These are phyloP conservation scores for Hamigera avellanea DNA, from an alignment of 495 filamentous ascomycete species.

Conservation along the genomic window DNA sequence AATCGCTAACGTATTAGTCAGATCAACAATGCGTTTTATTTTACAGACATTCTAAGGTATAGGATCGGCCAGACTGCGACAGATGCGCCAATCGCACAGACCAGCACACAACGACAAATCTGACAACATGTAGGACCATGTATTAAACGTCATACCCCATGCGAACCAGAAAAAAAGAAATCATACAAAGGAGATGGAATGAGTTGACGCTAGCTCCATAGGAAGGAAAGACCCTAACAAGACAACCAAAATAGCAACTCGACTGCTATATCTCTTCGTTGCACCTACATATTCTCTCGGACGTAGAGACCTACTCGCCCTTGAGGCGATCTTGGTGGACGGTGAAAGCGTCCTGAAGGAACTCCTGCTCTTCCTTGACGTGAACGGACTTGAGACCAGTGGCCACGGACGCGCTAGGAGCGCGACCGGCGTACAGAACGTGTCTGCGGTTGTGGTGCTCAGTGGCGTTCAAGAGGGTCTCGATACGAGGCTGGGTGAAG, in stretches of 20 bases:
- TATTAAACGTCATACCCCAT: constrained; percentile 10
- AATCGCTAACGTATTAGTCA: no score
- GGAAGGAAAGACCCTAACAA: constrained; percentile 19
- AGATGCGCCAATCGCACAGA: constrained; percentile 3
- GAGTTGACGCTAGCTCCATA: not conserved
- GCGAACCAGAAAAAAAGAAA: constrained; percentile 18
- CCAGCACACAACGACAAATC: no score
- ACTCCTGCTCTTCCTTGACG: constrained; percentile 84
- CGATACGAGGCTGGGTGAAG: constrained; percentile 89
- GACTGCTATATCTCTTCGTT: not conserved
- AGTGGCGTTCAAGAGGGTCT: constrained; percentile 87
- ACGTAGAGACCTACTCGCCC: constrained; percentile 38
- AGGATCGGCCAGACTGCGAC: constrained; percentile 8
- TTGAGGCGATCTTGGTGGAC: constrained; percentile 48
- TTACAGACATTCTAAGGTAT: constrained; percentile 9
- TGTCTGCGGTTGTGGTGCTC: constrained; percentile 85
- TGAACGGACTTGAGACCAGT: constrained; percentile 84
- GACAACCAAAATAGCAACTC: constrained; percentile 8
- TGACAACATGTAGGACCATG: not conserved
- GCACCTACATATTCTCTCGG: no score
- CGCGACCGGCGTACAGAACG: constrained; percentile 91
- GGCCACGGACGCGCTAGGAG: constrained; percentile 82
- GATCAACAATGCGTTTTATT: not conserved
- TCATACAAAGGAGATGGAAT: not conserved
- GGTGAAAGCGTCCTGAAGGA: constrained; percentile 65